Percentiles rank a stretch among this genome's conserved stretches.
Conservation (phyloP, 257 asterid genomes). For the Solanum tarijense region DNA sequence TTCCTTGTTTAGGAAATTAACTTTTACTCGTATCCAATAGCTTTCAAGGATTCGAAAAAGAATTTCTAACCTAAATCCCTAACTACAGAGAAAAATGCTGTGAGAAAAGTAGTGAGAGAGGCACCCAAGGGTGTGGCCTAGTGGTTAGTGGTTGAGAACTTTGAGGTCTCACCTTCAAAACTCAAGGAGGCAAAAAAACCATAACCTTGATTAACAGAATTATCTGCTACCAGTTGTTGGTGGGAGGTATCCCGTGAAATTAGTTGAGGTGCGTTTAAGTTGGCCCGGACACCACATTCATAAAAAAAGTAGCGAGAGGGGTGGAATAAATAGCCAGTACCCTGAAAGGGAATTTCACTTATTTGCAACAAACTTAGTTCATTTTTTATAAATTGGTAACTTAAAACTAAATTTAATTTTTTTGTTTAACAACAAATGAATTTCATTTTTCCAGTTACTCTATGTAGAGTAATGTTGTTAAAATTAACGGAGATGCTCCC, state of each 20-base stretch:
- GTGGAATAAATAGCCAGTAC: background rate
- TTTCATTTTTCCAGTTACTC: background rate
- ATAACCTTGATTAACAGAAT: background rate
- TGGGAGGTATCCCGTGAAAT: too few species aligned
- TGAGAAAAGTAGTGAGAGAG: background rate
- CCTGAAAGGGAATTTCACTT: background rate
- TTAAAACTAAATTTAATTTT: too few species aligned
- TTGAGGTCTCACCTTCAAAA: background rate
- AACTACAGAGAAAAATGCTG: background rate
- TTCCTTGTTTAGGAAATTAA: background rate
- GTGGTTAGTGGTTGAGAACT: background rate
- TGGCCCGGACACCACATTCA: background rate
- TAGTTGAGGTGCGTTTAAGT: background rate
- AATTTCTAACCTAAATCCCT: background rate
- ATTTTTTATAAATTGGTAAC: fast-evolving
- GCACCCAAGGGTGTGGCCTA: background rate
- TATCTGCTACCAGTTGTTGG: too few species aligned
- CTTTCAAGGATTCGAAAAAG: background rate
- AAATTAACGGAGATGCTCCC: background rate
- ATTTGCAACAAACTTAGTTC: background rate
- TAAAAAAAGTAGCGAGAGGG: background rate
- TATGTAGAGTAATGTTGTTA: background rate
- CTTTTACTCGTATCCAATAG: background rate
- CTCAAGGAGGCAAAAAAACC: background rate
- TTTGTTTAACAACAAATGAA: background rate